Percentiles rank a stretch among this genome's conserved stretches.
Conservation (phyloP, 83 land plant species). For the Thuja plicata region DNA sequence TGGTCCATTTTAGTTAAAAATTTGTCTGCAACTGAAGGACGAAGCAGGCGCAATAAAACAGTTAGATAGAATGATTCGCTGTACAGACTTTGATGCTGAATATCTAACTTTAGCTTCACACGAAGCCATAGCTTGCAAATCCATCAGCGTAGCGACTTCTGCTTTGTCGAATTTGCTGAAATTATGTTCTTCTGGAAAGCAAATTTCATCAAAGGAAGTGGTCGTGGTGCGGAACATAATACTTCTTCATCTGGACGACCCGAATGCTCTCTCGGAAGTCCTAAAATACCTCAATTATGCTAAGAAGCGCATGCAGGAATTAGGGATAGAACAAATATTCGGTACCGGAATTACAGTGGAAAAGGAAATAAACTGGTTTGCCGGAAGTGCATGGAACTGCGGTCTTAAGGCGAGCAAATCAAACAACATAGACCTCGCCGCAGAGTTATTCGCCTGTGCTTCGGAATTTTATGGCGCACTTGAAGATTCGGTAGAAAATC, state of each 20-base stretch:
- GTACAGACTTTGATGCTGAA: conserved; percentile 76
- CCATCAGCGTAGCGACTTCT: conserved; percentile 58
- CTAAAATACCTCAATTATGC: conserved; percentile 63
- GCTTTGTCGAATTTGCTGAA: conserved; percentile 58
- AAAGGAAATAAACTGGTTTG: conserved; percentile 84
- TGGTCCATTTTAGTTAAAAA: conserved; percentile 65
- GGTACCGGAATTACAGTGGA: conserved; percentile 67
- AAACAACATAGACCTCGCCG: conserved; percentile 47
- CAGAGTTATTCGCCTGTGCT: conserved; percentile 66
- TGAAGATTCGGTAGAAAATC: conserved; percentile 33
- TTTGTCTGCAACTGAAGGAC: conserved; percentile 68
- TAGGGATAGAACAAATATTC: conserved; percentile 68
- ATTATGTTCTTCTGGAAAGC: conserved; percentile 45
- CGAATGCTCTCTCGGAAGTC: conserved; percentile 32
- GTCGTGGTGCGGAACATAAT: conserved; percentile 69
- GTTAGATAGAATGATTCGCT: conserved; percentile 62
- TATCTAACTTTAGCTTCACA: conserved; percentile 81
- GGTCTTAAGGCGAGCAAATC: conserved; percentile 60
- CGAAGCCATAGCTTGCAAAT: conserved; percentile 76
- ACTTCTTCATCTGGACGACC: conserved; percentile 40
- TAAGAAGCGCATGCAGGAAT: conserved; percentile 44
- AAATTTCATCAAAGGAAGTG: conserved; percentile 58
- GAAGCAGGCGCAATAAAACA: conserved; percentile 56
- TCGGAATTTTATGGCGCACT: conserved; percentile 59
- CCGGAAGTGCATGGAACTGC: conserved; percentile 75